Evolutionary conservation across 306 rosid species (phyloP).

Genomic region (Acacia crassicarpa): DNA sequence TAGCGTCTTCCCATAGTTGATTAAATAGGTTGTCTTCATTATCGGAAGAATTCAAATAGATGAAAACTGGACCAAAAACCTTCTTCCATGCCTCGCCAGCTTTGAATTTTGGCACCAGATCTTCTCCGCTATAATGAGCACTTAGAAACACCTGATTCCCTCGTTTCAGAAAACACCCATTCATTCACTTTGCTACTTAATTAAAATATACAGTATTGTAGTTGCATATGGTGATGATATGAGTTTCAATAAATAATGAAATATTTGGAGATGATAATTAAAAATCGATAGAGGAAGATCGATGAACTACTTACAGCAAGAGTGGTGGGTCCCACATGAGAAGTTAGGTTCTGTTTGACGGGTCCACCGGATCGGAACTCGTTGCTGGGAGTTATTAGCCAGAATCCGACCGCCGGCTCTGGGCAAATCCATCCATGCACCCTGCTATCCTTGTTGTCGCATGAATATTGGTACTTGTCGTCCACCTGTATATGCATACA

Average conservation of each 20-base stretch:
- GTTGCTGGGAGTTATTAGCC: conserved; percentile 71
- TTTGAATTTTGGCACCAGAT: conserved; percentile 60
- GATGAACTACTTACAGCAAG: conserved; percentile 59
- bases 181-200: neutral
- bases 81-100: conserved; percentile 86
- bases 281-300: neutral
- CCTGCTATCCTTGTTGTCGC: conserved; percentile 69
- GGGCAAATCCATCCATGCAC: conserved; percentile 88
- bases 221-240: neutral
- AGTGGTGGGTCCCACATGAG: conserved; percentile 84
- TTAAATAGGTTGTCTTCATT: conserved; percentile 35
- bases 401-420: conserved; percentile 65
- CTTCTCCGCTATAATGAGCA: conserved; percentile 83
- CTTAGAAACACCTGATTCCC: conserved; percentile 76
- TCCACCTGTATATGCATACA: conserved; percentile 51
- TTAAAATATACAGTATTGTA: neutral
- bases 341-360: conserved; percentile 71
- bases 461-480: conserved; percentile 90
- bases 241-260: neutral
- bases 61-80: conserved; percentile 82
- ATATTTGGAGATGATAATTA: neutral
- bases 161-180: neutral
- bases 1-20: conserved; percentile 76
- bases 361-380: conserved; percentile 94
- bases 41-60: conserved; percentile 59